Evolutionary conservation across 345 rosid species (phyloP).

Genomic region (Brassica rapa): DNA sequence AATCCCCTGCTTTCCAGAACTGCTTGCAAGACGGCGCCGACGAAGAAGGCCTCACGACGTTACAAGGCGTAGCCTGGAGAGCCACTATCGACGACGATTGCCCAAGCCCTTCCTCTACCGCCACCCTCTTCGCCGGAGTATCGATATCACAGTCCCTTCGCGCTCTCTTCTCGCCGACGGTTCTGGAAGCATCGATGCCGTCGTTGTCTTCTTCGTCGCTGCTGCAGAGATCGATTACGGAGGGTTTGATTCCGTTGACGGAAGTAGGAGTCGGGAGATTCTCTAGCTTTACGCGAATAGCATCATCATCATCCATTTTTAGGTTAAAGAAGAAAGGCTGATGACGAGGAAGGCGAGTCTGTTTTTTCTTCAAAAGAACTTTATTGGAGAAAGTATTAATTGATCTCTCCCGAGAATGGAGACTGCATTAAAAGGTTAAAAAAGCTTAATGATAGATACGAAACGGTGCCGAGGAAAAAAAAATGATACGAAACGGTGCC

Average conservation of each 20-base stretch:
- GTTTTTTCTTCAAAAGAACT: no score
- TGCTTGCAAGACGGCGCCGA: slow-evolving; percentile 43
- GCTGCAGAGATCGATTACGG: slow-evolving; percentile 56
- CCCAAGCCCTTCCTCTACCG: slow-evolving; percentile 45
- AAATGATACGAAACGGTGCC: no score
- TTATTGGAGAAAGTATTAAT: no score
- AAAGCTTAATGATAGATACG: no score
- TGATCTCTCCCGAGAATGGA: no score
- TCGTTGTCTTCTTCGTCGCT: slow-evolving; percentile 45
- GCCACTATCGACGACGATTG: slow-evolving; percentile 23
- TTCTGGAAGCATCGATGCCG: not conserved
- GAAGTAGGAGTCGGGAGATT: slow-evolving; percentile 15
- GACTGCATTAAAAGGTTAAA: no score
- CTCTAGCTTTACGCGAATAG: slow-evolving; percentile 51
- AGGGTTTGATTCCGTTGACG: not conserved
- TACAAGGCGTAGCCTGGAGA: not conserved
- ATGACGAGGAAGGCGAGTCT: no score
- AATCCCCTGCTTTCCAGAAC: slow-evolving; percentile 99
- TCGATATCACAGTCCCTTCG: slow-evolving; percentile 4
- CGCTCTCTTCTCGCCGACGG: slow-evolving; percentile 29
- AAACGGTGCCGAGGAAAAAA: no score
- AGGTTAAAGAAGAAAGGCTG: not conserved
- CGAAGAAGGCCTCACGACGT: not conserved
- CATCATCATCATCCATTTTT: slow-evolving; percentile 41
- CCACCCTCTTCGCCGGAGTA: slow-evolving; percentile 36